These are phyloP conservation scores for Penicillium freii DNA, from an alignment of 2,329 filamentous ascomycete genomes.

Conservation along the genomic window DNA sequence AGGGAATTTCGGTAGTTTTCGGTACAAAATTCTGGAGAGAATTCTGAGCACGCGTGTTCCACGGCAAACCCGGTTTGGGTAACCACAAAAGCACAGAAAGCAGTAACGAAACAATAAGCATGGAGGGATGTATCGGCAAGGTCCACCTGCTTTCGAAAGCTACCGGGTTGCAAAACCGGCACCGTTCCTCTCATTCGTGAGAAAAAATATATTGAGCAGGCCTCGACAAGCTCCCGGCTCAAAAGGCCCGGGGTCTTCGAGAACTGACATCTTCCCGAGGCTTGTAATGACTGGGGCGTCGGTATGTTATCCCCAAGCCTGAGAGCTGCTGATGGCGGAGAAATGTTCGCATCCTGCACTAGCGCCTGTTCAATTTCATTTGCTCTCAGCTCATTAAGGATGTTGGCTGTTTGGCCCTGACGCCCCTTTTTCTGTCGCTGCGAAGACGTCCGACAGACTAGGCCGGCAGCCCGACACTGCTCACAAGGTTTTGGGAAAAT, in stretches of 20 bases:
- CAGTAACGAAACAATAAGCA: constrained; percentile 34
- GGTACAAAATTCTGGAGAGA: background rate
- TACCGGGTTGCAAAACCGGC: constrained; percentile 27
- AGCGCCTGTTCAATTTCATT: background rate
- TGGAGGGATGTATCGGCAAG: constrained; percentile 20
- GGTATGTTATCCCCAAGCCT: background rate
- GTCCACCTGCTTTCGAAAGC: constrained; percentile 25
- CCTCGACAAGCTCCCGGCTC: constrained; percentile 5
- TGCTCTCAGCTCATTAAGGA: constrained; percentile 20
- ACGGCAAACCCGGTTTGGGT: constrained; percentile 23
- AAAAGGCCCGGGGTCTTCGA: constrained; percentile 8
- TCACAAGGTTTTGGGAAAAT: constrained; percentile 18
- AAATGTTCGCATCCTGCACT: background rate
- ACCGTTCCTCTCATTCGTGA: constrained; percentile 26
- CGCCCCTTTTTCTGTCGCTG: constrained; percentile 22
- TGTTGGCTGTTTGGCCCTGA: constrained; percentile 22
- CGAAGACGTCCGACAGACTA: constrained; percentile 18
- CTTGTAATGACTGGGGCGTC: background rate
- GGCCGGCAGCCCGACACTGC: constrained; percentile 17
- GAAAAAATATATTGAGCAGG: constrained; percentile 24
- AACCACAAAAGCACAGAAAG: constrained; percentile 40
- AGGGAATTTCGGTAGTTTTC: constrained; percentile 18
- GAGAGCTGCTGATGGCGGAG: background rate
- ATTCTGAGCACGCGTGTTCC: background rate
- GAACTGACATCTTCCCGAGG: constrained; percentile 1